Base-by-base conservation (phyloP, 2,329 filamentous ascomycete species). In the Samsoniella hepiali region DNA sequence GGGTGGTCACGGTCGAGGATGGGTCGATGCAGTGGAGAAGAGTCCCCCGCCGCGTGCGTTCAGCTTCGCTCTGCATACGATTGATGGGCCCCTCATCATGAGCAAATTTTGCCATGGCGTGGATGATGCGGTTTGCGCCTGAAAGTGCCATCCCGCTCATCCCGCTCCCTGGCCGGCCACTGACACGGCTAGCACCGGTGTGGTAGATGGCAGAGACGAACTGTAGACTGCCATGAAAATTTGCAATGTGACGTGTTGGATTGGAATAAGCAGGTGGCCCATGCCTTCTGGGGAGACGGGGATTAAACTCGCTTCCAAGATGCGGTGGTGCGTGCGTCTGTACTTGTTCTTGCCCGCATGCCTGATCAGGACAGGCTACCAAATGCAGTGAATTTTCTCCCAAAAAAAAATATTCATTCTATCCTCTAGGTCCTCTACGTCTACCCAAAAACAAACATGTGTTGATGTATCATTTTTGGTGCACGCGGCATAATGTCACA, bases 11-110 rank as follows among this genome's bases (percentile, higher is more conserved):
- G 8, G 34, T 27, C 10, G 29, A 47, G 27, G 49, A 62, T 62
- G 58, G 58, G 59, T 56, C 59, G 51, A 62, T 62, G 42, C 51
- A 38, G 59, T 56, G 58, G 58, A 38, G 50, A 17, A 36, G 22
- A 36, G 13, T 29, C 34, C 57, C 58, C 13, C n/a, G n/a, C 59
- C 38, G 9, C 17, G 17, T 51, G 57, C 15, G 47, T 22, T 11
- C 32, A 50, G 45, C 36, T 32, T 22, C 22, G 17, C n/a, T 29
- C 51, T 40, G 32, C 51, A 27, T 5, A 55, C 51, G 51, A 55
- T 55, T 57, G 38, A 40, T 34, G 38, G 29, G 54, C 27, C 4
- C 38, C 11, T 15, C 54, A 42, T 7, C 27, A 45, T n/a, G 38
- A 32, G 36, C 36, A 38, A 22, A 4, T 57, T 51, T 51, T 44